Evolutionary conservation across 768 basidiomycete genomes (phyloP).

Genomic region (Leucocoprinus sp.): DNA sequence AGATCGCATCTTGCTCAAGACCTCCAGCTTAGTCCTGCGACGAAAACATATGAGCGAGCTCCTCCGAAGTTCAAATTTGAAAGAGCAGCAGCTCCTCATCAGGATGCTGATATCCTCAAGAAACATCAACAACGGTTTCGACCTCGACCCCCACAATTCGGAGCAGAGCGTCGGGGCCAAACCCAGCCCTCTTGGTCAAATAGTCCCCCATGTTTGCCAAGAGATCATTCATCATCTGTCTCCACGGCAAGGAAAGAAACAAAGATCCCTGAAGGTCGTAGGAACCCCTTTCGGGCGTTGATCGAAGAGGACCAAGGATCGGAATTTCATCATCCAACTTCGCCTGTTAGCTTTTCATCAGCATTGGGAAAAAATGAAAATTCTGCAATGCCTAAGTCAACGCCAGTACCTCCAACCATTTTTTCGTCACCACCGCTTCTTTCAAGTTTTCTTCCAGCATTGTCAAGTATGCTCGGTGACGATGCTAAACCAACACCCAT

Average conservation of each 20-base stretch:
- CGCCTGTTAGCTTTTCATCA: conserved; percentile 12
- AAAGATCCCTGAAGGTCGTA: background rate
- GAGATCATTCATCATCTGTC: background rate
- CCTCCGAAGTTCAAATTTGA: background rate
- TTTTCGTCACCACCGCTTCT: conserved; percentile 69
- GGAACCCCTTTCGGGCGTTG: background rate
- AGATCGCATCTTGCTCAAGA: conserved; percentile 9
- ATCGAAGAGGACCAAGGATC: conserved; percentile 4
- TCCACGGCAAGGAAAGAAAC: background rate
- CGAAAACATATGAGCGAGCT: conserved; percentile 9
- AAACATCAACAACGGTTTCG: background rate
- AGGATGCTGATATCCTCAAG: conserved; percentile 1
- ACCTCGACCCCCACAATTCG: background rate
- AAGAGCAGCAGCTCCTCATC: conserved; percentile 4
- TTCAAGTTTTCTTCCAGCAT: conserved; percentile 49
- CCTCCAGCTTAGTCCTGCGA: conserved; percentile 2
- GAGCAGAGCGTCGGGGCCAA: background rate
- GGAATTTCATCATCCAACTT: conserved; percentile 13
- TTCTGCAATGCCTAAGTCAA: conserved; percentile 1
- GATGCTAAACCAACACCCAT: conserved; percentile 63
- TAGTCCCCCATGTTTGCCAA: background rate
- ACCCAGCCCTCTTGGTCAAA: background rate
- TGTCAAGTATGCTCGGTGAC: conserved; percentile 51
- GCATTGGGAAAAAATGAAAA: background rate
- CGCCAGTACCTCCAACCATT: conserved; percentile 22